Conservation (phyloP, 2,329 filamentous ascomycete species). For the Chalaropsis ovoidea region DNA sequence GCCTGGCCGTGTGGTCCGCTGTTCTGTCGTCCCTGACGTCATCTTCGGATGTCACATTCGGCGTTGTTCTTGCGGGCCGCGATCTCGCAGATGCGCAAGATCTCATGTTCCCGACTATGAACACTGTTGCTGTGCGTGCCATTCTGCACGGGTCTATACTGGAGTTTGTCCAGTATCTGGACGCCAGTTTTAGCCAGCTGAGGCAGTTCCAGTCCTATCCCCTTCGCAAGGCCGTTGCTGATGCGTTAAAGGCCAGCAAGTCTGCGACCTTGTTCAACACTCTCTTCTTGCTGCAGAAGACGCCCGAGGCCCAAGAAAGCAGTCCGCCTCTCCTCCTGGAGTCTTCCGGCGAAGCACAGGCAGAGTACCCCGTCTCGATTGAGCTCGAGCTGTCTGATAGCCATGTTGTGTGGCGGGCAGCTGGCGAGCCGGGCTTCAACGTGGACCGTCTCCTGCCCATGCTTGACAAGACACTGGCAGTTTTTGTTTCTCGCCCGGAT, state of each 20-base stretch:
- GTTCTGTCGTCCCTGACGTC: constrained; percentile 53
- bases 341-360: constrained; percentile 37
- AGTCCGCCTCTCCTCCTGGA: neutral
- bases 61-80: constrained; percentile 74
- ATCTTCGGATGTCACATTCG: constrained; percentile 68
- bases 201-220: constrained; percentile 68
- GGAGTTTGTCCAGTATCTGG: constrained; percentile 61
- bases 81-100: constrained; percentile 58
- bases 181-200: constrained; percentile 56
- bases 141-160: constrained; percentile 58
- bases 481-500: constrained; percentile 1
- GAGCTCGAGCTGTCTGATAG: constrained; percentile 59
- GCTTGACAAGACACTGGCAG: constrained; percentile 40
- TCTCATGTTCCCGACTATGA: constrained; percentile 82
- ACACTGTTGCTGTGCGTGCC: constrained; percentile 66
- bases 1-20: constrained; percentile 56
- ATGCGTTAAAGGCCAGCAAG: constrained; percentile 28
- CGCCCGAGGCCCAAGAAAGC: neutral
- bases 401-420: constrained; percentile 58
- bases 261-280: constrained; percentile 42
- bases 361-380: constrained; percentile 73
- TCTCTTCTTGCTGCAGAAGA: constrained; percentile 42
- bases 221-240: constrained; percentile 55
- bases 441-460: constrained; percentile 44
- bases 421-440: constrained; percentile 52